Evolutionary conservation across 805 yeast species (phyloP).

Genomic region (Isabelozyma heimii): DNA sequence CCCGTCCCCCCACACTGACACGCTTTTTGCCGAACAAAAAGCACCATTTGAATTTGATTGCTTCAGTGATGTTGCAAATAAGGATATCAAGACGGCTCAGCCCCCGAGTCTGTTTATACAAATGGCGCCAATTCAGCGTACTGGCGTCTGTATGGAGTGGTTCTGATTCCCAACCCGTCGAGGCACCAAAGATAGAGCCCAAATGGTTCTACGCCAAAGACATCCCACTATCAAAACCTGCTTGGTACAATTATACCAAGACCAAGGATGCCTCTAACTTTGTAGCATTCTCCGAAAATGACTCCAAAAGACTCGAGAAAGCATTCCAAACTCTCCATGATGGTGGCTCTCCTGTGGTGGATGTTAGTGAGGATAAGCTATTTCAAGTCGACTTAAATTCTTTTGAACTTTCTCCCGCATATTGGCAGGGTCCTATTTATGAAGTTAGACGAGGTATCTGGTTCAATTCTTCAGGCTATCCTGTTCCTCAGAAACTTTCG

Average conservation of each 20-base stretch:
- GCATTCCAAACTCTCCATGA: slow-evolving; percentile 30
- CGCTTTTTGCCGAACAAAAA: no score
- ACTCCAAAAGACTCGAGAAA: slow-evolving; percentile 59
- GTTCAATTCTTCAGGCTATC: slow-evolving; percentile 62
- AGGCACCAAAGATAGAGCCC: slow-evolving; percentile 12
- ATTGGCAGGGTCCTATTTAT: slow-evolving; percentile 86
- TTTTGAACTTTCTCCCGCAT: slow-evolving; percentile 62
- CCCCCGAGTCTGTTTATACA: no score
- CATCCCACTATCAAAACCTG: slow-evolving; percentile 67
- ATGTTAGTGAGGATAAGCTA: slow-evolving; percentile 78
- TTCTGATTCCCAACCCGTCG: not conserved
- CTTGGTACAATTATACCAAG: slow-evolving; percentile 51
- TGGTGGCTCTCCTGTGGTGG: slow-evolving; percentile 25
- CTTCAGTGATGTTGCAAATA: no score
- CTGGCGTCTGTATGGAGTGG: not conserved
- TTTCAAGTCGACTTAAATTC: slow-evolving; percentile 64
- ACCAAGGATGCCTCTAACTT: slow-evolving; percentile 55
- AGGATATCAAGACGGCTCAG: no score
- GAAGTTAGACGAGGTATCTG: slow-evolving; percentile 84
- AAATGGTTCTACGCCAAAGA: slow-evolving; percentile 88
- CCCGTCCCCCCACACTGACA: no score
- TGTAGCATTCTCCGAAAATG: slow-evolving; percentile 62
- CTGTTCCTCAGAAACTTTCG: slow-evolving; percentile 50
- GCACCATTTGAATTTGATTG: no score
- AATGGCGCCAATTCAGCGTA: not conserved